Conservation (phyloP, 768 basidiomycete genomes). For the Postia placenta region DNA sequence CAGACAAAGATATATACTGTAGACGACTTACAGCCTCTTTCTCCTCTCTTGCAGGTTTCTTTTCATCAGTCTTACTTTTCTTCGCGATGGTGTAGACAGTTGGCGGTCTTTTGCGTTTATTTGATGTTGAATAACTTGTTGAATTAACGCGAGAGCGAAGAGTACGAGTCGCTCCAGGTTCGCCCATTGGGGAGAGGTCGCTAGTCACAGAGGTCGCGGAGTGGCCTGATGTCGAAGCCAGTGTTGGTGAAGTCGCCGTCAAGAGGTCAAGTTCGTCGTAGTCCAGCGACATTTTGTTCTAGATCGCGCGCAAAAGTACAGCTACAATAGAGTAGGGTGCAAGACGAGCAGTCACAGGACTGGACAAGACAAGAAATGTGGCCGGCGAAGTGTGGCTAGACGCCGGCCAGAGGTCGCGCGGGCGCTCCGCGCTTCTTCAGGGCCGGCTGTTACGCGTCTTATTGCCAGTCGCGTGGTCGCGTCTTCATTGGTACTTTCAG, state of each 20-base stretch:
- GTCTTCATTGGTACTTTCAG: no score
- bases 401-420: no score
- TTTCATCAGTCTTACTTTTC: constrained; percentile 10
- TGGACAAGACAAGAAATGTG: no score
- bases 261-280: constrained; percentile 8
- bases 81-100: not conserved
- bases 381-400: no score
- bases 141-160: not conserved
- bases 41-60: constrained; percentile 28
- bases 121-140: not conserved
- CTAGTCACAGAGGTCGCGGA: not conserved
- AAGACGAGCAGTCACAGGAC: no score
- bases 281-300: no score
- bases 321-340: no score
- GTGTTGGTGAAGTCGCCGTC: not conserved
- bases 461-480: no score
- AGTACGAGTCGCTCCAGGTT: not conserved
- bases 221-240: constrained; percentile 30
- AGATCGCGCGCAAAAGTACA: no score
- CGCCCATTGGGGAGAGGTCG: not conserved
- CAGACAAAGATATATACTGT: no score
- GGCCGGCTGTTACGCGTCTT: no score
- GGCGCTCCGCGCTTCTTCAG: no score
- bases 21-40: constrained; percentile 38
- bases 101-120: constrained; percentile 13